phyloP scores from a whole-genome alignment of 2,329 filamentous ascomycete genomes.

The Monilinia aucupariae region DNA sequence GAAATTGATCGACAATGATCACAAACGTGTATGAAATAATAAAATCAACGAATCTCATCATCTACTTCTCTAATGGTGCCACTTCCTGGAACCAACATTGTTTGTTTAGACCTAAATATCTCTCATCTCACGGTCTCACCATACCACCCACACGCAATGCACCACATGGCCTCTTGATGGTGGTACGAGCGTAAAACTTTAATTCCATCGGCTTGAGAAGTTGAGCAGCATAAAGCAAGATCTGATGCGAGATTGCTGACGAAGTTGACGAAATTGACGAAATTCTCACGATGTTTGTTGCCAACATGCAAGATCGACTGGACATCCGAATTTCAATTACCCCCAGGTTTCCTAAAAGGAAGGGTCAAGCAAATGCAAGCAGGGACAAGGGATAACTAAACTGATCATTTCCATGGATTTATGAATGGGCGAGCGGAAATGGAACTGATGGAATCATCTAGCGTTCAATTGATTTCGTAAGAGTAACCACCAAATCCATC shows the following conservation, averaged over 20 bases:
- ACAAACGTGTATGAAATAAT: background rate
- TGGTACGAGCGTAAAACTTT: constrained; percentile 1
- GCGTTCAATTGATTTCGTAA: constrained; percentile 12
- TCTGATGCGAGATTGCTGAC: constrained; percentile 1
- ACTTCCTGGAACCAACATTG: background rate
- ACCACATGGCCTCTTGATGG: background rate
- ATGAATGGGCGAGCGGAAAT: background rate
- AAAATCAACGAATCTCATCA: background rate
- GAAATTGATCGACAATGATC: background rate
- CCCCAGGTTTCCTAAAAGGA: constrained; percentile 16
- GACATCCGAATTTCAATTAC: constrained; percentile 19
- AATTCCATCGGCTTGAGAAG: background rate
- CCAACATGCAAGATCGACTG: constrained; percentile 11
- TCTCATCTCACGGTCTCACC: background rate
- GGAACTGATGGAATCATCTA: constrained; percentile 4
- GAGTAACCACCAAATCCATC: constrained; percentile 10
- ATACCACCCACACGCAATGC: background rate
- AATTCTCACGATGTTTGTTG: background rate
- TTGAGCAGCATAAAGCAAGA: background rate
- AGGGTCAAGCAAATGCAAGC: background rate
- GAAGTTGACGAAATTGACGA: constrained; percentile 2
- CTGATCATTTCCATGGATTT: constrained; percentile 11
- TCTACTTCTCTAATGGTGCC: background rate
- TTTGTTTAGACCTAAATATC: background rate
- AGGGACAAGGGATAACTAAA: background rate